phyloP scores from a whole-genome alignment of 805 yeast species.

The Wickerhamiella vanderwaltii region DNA sequence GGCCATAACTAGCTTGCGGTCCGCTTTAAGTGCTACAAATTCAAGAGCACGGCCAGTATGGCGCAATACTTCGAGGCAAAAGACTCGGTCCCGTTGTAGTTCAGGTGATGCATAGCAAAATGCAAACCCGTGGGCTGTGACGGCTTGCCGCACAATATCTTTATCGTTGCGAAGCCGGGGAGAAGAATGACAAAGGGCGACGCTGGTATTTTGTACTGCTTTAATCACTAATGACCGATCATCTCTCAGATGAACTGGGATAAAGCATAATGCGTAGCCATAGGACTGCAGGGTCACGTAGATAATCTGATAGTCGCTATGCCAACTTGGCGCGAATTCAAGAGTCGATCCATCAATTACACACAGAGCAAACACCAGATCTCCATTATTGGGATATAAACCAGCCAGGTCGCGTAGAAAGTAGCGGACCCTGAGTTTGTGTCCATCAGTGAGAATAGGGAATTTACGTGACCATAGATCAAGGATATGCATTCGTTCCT shows the following conservation, averaged over 20 bases:
- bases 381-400: constrained; percentile 7
- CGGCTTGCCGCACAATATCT: constrained; percentile 5
- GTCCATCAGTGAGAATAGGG: constrained; percentile 1
- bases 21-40: constrained; percentile 1
- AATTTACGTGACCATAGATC: constrained; percentile 7
- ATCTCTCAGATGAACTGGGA: constrained; percentile 1
- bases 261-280: constrained; percentile 10
- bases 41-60: constrained; percentile 11
- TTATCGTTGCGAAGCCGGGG: constrained; percentile 5
- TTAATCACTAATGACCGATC: background rate
- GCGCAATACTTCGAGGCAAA: constrained; percentile 7
- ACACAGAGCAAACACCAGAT: constrained; percentile 8
- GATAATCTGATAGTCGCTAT: constrained; percentile 2
- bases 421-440: constrained; percentile 8
- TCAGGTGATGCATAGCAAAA: constrained; percentile 2
- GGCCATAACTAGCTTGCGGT: constrained; percentile 10
- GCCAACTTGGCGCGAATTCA: constrained; percentile 8
- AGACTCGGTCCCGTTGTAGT: constrained; percentile 1
- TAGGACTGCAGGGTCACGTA: constrained; percentile 2
- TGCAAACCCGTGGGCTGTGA: constrained; percentile 8
- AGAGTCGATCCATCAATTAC: constrained; percentile 10
- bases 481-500: background rate
- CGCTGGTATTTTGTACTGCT: constrained; percentile 8
- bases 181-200: constrained; percentile 7
- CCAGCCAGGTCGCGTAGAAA: constrained; percentile 9